Evolutionary conservation across 2,329 filamentous ascomycete genomes (phyloP).

Genomic region (Claviceps monticola): DNA sequence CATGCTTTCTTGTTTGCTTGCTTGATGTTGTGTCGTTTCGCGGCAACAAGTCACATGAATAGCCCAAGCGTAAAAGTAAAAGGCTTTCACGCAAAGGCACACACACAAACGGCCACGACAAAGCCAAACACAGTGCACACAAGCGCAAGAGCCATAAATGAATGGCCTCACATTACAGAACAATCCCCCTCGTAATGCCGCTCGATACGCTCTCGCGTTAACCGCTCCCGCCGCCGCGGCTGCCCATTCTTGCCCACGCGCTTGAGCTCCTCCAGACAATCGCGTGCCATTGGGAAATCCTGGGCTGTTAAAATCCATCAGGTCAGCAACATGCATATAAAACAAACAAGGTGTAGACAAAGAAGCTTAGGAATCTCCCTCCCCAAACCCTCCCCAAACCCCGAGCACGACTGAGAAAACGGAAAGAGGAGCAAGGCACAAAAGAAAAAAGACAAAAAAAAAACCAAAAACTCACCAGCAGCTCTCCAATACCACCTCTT

Average conservation of each 20-base stretch:
- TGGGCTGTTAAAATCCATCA: conserved; percentile 46
- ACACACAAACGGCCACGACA: too few relatives aligned
- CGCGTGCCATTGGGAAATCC: conserved; percentile 84
- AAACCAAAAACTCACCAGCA: conserved; percentile 50
- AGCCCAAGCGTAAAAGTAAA: too few relatives aligned
- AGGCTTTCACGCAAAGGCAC: too few relatives aligned
- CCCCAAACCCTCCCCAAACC: too few relatives aligned
- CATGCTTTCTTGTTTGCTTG: too few relatives aligned
- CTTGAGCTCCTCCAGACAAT: conserved; percentile 85
- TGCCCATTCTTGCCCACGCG: conserved; percentile 52
- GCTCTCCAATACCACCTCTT: conserved; percentile 98
- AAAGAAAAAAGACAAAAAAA: background rate
- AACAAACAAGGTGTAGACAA: too few relatives aligned
- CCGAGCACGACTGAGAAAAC: background rate
- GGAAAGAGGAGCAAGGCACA: too few relatives aligned
- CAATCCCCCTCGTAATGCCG: conserved; percentile 86
- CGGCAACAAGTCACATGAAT: too few relatives aligned
- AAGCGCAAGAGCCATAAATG: too few relatives aligned
- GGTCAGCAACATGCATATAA: background rate
- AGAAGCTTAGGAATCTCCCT: too few relatives aligned
- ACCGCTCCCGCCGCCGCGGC: conserved; percentile 60
- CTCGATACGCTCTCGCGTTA: conserved; percentile 69
- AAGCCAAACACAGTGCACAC: too few relatives aligned
- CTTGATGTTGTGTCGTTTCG: too few relatives aligned
- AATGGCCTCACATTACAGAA: conserved; percentile 53